phyloP scores from a whole-genome alignment of 257 asterid genomes.

The Hygrophila difformis region DNA sequence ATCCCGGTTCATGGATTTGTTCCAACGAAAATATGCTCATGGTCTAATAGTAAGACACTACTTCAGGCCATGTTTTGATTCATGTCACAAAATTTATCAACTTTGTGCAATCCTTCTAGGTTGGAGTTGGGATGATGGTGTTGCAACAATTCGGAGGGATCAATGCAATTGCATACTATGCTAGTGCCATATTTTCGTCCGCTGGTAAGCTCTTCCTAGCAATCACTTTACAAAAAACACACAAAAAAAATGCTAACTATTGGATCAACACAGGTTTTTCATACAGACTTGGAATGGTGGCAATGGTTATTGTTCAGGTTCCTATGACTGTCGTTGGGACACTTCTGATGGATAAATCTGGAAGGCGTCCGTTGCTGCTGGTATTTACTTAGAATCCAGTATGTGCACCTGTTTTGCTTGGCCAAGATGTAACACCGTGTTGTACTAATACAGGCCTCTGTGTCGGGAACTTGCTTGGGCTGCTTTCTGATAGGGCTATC shows the following conservation, averaged over 20 bases:
- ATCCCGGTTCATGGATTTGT: conserved; percentile 54
- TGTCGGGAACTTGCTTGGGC: conserved; percentile 71
- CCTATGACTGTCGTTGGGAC: conserved; percentile 72
- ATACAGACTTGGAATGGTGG: conserved; percentile 54
- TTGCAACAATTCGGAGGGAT: conserved; percentile 87
- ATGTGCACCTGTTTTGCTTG: conserved; percentile 1
- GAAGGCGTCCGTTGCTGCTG: conserved; percentile 67
- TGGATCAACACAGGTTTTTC: conserved; percentile 50
- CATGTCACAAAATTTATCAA: neutral
- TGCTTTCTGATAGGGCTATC: conserved; percentile 62
- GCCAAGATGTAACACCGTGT: neutral
- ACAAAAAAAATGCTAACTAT: no score
- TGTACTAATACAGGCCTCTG: conserved; percentile 51
- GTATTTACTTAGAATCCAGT: no score
- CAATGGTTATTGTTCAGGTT: conserved; percentile 87
- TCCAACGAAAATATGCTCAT: conserved; percentile 68
- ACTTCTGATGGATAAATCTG: conserved; percentile 72
- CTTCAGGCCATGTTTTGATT: neutral
- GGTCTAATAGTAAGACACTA: conserved; percentile 47
- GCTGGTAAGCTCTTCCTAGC: conserved; percentile 35
- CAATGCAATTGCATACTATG: conserved; percentile 80
- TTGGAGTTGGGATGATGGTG: conserved; percentile 92
- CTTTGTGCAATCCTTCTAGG: conserved; percentile 31
- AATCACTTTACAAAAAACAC: no score
- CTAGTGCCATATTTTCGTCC: conserved; percentile 74